Conservation (phyloP, 305 asterid species). For the Solanum hybrid region DNA sequence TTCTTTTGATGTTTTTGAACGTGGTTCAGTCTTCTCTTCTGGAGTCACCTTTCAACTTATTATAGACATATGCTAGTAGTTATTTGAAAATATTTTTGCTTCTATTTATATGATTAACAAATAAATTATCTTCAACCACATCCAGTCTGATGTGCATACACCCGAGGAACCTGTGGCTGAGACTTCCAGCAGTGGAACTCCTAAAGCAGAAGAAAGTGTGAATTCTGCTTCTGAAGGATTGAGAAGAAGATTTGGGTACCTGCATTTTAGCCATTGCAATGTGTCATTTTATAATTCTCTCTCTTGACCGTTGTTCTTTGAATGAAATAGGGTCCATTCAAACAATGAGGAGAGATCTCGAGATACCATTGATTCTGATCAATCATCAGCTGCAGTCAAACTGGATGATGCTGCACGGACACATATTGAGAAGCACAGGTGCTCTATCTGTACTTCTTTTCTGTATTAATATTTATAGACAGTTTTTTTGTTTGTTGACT, state of each 20-base stretch:
- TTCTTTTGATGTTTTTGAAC: background rate
- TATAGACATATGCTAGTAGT: background rate
- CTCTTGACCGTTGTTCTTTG: conserved; percentile 12
- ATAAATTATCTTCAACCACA: conserved; percentile 7
- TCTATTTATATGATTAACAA: background rate
- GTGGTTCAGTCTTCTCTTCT: background rate
- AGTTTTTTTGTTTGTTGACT: background rate
- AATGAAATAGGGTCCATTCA: conserved; percentile 42
- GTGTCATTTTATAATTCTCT: background rate
- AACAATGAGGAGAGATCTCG: conserved; percentile 28
- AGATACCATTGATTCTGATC: conserved; percentile 28
- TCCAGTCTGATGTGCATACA: conserved; percentile 34
- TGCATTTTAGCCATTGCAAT: conserved; percentile 3
- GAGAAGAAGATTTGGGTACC: conserved; percentile 73
- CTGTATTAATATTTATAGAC: background rate
- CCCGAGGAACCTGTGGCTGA: conserved; percentile 32
- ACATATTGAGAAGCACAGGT: conserved; percentile 85
- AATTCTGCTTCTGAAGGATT: conserved; percentile 54
- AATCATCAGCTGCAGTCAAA: conserved; percentile 42
- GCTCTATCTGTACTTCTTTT: background rate
- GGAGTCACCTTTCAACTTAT: background rate
- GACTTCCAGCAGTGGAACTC: conserved; percentile 31
- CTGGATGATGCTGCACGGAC: conserved; percentile 71
- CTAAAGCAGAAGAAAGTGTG: conserved; percentile 35
- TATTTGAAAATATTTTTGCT: background rate